Percentiles rank a stretch among this genome's conserved stretches.
Conservation (phyloP, 2,329 filamentous ascomycete genomes). For the Aspergillus spinulosporus region DNA sequence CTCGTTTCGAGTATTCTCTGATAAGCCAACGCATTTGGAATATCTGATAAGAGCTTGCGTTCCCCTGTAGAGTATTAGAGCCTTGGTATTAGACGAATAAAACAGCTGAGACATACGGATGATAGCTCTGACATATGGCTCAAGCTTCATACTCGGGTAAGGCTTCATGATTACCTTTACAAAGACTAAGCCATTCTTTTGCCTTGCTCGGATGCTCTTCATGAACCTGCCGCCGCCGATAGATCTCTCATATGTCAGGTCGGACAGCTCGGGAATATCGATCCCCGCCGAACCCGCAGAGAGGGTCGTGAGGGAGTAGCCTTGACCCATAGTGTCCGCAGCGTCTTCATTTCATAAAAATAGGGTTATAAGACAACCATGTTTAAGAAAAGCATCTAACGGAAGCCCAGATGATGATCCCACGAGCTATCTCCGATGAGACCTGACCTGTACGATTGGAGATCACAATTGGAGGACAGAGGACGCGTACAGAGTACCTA, state of each 20-base stretch:
- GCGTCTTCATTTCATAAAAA: slow-evolving; percentile 32
- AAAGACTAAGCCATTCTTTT: slow-evolving; percentile 86
- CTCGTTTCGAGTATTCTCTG: slow-evolving; percentile 89
- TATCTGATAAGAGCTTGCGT: slow-evolving; percentile 72
- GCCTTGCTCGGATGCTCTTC: slow-evolving; percentile 89
- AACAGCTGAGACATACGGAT: slow-evolving; percentile 57
- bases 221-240: slow-evolving; percentile 92
- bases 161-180: slow-evolving; percentile 96
- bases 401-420: neutral
- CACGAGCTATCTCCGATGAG: slow-evolving; percentile 1
- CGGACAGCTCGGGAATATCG: slow-evolving; percentile 86
- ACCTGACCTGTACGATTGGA: too few relatives aligned
- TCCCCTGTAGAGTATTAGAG: slow-evolving; percentile 60
- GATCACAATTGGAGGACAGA: slow-evolving; percentile 3
- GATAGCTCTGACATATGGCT: slow-evolving; percentile 74
- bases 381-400: neutral
- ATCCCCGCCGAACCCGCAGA: slow-evolving; percentile 91
- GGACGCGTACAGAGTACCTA: neutral
- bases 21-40: slow-evolving; percentile 89
- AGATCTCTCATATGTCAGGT: slow-evolving; percentile 87
- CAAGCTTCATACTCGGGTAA: slow-evolving; percentile 76
- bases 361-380: neutral
- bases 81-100: neutral
- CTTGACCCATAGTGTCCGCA: slow-evolving; percentile 76
- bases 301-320: slow-evolving; percentile 88